phyloP scores from a whole-genome alignment of 805 yeast genomes.

The Torulaspora quercuum region DNA sequence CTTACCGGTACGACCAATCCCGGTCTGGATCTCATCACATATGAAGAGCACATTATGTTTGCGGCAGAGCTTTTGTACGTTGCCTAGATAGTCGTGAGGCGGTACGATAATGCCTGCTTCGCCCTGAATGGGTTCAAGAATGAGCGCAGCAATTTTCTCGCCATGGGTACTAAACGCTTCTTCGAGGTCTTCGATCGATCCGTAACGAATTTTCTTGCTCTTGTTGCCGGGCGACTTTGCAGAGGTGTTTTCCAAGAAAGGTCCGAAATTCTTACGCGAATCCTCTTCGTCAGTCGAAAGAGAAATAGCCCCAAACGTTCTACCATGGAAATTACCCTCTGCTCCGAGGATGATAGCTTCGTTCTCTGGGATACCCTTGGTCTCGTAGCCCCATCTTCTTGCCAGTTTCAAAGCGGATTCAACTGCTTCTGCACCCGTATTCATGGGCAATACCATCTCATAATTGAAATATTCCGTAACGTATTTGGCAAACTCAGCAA shows the following conservation, averaged over 20 bases:
- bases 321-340: slow-evolving; percentile 90
- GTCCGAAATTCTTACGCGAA: slow-evolving; percentile 85
- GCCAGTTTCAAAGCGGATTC: slow-evolving; percentile 93
- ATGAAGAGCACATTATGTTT: slow-evolving; percentile 83
- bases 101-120: slow-evolving; percentile 98
- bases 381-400: slow-evolving; percentile 93
- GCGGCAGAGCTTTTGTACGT: slow-evolving; percentile 71
- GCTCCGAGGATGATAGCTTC: slow-evolving; percentile 89
- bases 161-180: slow-evolving; percentile 78
- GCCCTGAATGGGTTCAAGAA: slow-evolving; percentile 96
- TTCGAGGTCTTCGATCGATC: slow-evolving; percentile 81
- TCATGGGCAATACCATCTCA: slow-evolving; percentile 95
- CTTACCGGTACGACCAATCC: slow-evolving; percentile 95
- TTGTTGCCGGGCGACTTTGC: slow-evolving; percentile 64
- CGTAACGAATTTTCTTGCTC: slow-evolving; percentile 55
- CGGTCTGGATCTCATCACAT: slow-evolving; percentile 97
- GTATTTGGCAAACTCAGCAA: slow-evolving; percentile 82
- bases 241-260: slow-evolving; percentile 78
- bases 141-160: slow-evolving; percentile 82
- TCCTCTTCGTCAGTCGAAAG: slow-evolving; percentile 91
- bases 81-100: slow-evolving; percentile 69
- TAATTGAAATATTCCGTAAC: slow-evolving; percentile 84
- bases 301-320: slow-evolving; percentile 91
- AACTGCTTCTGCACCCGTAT: slow-evolving; percentile 98
- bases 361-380: slow-evolving; percentile 75